Conservation (phyloP, 208 protist species). For the Leishmania martiniquensis region DNA sequence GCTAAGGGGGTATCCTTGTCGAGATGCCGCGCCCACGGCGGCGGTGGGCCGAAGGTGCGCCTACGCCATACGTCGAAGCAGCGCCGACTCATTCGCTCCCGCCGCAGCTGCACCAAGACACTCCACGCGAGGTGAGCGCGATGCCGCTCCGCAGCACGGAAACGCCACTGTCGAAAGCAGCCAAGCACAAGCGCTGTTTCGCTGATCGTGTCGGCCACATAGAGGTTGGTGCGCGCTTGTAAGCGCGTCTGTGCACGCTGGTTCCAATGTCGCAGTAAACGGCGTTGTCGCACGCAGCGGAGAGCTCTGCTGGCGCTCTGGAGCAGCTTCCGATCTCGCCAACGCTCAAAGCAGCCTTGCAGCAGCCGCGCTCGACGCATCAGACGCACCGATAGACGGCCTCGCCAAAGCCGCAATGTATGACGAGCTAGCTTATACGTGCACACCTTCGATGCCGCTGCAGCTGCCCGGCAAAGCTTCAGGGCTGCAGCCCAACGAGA, state of each 20-base stretch:
- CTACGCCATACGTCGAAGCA: conserved; percentile 54
- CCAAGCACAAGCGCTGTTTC: conserved; percentile 69
- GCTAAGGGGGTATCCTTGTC: background rate
- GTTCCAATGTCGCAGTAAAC: conserved; percentile 27
- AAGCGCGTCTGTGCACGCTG: conserved; percentile 9
- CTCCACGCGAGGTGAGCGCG: conserved; percentile 38
- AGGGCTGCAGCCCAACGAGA: conserved; percentile 12
- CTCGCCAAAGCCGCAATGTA: conserved; percentile 18
- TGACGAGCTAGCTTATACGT: conserved; percentile 7
- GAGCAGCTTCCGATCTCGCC: conserved; percentile 24
- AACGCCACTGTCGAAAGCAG: conserved; percentile 66
- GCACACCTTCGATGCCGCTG: conserved; percentile 12
- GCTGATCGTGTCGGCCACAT: conserved; percentile 67
- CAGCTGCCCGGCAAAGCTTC: conserved; percentile 1
- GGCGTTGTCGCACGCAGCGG: background rate
- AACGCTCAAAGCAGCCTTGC: conserved; percentile 35
- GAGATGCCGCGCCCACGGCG: background rate
- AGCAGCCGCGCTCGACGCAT: conserved; percentile 3
- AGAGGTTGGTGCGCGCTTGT: conserved; percentile 24
- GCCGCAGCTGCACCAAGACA: conserved; percentile 56
- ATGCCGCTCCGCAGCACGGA: conserved; percentile 29
- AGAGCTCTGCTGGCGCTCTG: conserved; percentile 1
- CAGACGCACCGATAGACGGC: conserved; percentile 1
- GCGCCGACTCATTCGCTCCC: conserved; percentile 38
- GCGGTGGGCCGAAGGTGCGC: conserved; percentile 29